These are phyloP conservation scores for Ganoderma leucocontextum DNA, from an alignment of 1,284 basidiomycete genomes.

Conservation along the genomic window DNA sequence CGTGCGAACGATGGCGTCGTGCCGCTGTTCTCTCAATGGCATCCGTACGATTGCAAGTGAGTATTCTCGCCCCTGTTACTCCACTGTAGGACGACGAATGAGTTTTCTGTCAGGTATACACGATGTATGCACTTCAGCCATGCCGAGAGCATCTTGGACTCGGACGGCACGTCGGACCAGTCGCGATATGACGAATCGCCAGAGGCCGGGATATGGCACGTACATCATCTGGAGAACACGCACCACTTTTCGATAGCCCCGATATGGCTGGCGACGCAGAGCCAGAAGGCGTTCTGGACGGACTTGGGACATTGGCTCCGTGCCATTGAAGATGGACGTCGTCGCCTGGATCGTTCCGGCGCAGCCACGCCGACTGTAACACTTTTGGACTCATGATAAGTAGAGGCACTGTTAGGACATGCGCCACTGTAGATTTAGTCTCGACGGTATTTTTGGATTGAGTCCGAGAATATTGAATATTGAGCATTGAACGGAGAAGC, in stretches of 20 bases:
- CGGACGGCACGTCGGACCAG: slow-evolving; percentile 14
- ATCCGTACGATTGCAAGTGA: slow-evolving; percentile 56
- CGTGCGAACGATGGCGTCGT: slow-evolving; percentile 58
- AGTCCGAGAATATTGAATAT: background rate
- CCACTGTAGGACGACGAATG: background rate
- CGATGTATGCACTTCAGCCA: slow-evolving; percentile 36
- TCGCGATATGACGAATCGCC: slow-evolving; percentile 24
- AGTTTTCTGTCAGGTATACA: slow-evolving; percentile 29
- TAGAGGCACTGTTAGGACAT: background rate
- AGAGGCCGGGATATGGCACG: slow-evolving; percentile 54
- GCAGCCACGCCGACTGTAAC: background rate
- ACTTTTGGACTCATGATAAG: background rate
- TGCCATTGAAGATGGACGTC: slow-evolving; percentile 18
- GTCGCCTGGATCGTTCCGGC: background rate
- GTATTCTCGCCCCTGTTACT: background rate
- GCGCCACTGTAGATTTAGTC: background rate
- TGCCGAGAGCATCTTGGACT: slow-evolving; percentile 15
- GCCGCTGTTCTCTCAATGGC: slow-evolving; percentile 62
- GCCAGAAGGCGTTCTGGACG: slow-evolving; percentile 51
- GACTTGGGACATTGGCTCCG: slow-evolving; percentile 49
- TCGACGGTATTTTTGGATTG: background rate
- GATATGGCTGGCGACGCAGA: slow-evolving; percentile 45
- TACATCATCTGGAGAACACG: slow-evolving; percentile 45
- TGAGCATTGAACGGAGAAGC: background rate
- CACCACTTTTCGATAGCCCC: slow-evolving; percentile 54